Evolutionary conservation across 495 filamentous ascomycete genomes (phyloP), one percentile per base, ranked within the genome.

Genomic region (Aspergillus cavernicola): DNA sequence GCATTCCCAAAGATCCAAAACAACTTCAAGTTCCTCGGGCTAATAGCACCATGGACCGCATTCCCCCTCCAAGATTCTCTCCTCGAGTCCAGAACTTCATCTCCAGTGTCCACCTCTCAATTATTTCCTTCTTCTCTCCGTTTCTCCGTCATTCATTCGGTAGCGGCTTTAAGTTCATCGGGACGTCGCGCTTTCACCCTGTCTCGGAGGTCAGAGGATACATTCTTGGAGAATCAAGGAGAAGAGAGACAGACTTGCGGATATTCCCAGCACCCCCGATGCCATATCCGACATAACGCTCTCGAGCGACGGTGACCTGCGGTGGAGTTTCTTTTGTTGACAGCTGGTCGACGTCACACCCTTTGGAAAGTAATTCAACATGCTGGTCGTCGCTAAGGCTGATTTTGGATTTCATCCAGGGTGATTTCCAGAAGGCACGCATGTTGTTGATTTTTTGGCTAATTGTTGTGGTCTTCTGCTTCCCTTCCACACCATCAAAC

Each of bases 211-310:
- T 54, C 52, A 54, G 42, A 22, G 13, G 2, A 16, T 6, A 54
- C 42, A 40, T n/a, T 1, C 6, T 8, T 19, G 12, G 6, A 16
- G n/a, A 40, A 6, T 8, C 37, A 46, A 13, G 35, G 37, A 53
- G 16, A 44, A n/a, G 24, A 13, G 10, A 53, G 23, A 10, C 51
- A 13, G 2, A 63, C 66, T 65, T 72, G 67, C 67, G 65, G 33
- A 62, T 63, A 53, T 75, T 75, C 12, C 70, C 72, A 33, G 62
- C 66, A 20, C 72, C 72, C 0, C 72, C 72, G 40, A 73, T 72
- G 0, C 72, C 72, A 56, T 67, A 61, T 22, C 65, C 58, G 2
- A 70, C 58, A 45, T 66, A 73, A 12, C 66, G 66, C 38, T 72
- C 67, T 44, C 59, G 58, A 0, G 41, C 2, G 11, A 11, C 23